Percentiles rank a stretch among this genome's conserved stretches.
phyloP scores from a whole-genome alignment of 1,139 yeast genomes.

The Citeromyces siamensis region DNA sequence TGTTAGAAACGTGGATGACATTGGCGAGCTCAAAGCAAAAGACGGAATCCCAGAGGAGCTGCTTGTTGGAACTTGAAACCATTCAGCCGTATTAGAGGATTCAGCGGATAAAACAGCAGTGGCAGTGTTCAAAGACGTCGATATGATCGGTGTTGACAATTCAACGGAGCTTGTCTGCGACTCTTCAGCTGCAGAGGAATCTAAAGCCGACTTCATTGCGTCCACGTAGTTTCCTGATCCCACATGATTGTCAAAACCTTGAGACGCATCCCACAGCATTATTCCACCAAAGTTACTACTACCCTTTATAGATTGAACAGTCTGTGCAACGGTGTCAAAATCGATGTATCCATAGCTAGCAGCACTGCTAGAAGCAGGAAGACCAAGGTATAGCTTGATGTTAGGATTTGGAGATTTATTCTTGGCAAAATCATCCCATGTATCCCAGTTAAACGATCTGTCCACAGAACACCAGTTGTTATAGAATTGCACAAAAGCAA shows the following conservation, averaged over 20 bases:
- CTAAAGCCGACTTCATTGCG: constrained; percentile 27
- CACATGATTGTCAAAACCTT: constrained; percentile 45
- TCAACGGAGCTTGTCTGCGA: no score
- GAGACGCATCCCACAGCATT: constrained; percentile 88
- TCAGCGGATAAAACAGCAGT: no score
- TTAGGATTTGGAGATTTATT: constrained; percentile 52
- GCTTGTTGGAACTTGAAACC: no score
- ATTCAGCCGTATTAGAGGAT: no score
- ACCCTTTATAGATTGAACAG: constrained; percentile 25
- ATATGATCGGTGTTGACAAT: no score
- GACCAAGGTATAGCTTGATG: constrained; percentile 43
- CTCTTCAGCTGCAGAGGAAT: constrained; percentile 9
- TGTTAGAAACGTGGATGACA: no score
- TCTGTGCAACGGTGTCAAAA: constrained; percentile 23
- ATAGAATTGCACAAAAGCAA: constrained; percentile 86
- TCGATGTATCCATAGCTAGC: constrained; percentile 49
- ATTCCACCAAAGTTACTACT: constrained; percentile 65
- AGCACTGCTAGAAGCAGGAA: constrained; percentile 33
- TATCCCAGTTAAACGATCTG: constrained; percentile 63
- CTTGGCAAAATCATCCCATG: constrained; percentile 67
- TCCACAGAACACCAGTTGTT: constrained; percentile 72
- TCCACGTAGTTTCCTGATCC: constrained; percentile 31
- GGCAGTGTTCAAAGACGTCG: no score
- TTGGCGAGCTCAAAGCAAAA: no score
- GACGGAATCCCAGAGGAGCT: no score